Evolutionary conservation across 129 eudicot species (phyloP).

Genomic region (Escallonia rubra): DNA sequence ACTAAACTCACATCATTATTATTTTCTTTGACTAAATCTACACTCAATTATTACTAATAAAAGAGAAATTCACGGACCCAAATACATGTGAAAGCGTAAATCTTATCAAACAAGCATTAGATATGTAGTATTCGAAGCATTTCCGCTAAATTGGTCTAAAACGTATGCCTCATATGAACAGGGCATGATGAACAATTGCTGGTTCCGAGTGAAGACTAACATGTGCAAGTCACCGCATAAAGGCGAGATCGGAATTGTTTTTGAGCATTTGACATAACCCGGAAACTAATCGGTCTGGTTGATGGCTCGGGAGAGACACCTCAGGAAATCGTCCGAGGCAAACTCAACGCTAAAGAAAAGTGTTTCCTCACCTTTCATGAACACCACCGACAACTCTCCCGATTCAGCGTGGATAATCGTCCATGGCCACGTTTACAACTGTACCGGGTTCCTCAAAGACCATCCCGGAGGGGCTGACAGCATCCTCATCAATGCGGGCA

Average conservation of each 20-base stretch:
- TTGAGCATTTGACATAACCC: conserved; percentile 98
- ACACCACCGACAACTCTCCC: conserved; percentile 67
- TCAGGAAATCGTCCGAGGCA: conserved; percentile 45
- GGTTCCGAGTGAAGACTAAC: conserved; percentile 89
- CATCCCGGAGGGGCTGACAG: conserved; percentile 96
- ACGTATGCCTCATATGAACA: too few species aligned
- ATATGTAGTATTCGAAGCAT: too few species aligned
- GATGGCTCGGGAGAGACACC: conserved; percentile 87
- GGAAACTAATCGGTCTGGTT: conserved; percentile 93
- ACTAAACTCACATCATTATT: too few species aligned
- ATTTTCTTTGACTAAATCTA: too few species aligned
- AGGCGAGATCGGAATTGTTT: conserved; percentile 87
- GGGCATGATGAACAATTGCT: conserved; percentile 99
- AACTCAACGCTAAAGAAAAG: conserved; percentile 54
- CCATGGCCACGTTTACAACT: conserved; percentile 89
- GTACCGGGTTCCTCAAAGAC: conserved; percentile 74
- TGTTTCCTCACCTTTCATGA: conserved; percentile 83
- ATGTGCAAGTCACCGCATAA: conserved; percentile 96
- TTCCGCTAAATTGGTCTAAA: too few species aligned
- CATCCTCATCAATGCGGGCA: conserved; percentile 91
- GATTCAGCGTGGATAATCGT: conserved; percentile 97
- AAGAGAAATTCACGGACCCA: too few species aligned
- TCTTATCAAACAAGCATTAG: too few species aligned
- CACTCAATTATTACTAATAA: too few species aligned
- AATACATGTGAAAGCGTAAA: too few species aligned